phyloP scores from a whole-genome alignment of 2,329 filamentous ascomycete genomes.

The Penicillium capsulatum region DNA sequence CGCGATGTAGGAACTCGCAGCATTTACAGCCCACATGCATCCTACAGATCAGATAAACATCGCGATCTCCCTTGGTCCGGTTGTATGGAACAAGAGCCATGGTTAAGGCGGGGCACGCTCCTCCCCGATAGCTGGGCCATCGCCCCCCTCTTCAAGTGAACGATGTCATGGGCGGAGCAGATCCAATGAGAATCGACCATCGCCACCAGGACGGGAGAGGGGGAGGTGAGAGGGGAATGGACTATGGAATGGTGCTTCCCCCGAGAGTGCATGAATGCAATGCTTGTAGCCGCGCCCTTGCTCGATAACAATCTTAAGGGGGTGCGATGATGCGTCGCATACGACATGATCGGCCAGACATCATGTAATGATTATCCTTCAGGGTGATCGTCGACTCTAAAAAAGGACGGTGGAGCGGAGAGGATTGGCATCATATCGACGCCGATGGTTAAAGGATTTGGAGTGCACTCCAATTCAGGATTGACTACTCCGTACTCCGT shows the following conservation, averaged over 20 bases:
- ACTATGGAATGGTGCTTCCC: constrained; percentile 17
- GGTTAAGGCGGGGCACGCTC: constrained; percentile 8
- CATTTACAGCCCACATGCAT: too few relatives aligned
- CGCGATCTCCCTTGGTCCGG: constrained; percentile 8
- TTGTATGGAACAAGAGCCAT: constrained; percentile 9
- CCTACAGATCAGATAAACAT: constrained; percentile 18
- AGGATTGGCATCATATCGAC: constrained; percentile 21
- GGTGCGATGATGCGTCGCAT: not conserved
- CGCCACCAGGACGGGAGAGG: not conserved
- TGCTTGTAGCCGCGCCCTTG: constrained; percentile 19
- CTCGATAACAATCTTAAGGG: constrained; percentile 10
- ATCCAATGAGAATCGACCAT: not conserved
- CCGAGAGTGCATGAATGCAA: constrained; percentile 14
- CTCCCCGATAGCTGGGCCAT: not conserved
- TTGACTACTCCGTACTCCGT: not conserved
- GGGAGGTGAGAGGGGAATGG: constrained; percentile 3
- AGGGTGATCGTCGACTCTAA: not conserved
- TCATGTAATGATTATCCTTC: not conserved
- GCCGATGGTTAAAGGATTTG: constrained; percentile 10
- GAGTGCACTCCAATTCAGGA: too few relatives aligned
- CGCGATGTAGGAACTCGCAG: too few relatives aligned
- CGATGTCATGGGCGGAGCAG: constrained; percentile 20
- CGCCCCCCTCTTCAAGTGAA: constrained; percentile 7
- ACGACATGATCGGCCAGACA: constrained; percentile 1
- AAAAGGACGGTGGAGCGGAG: not conserved